Base-by-base conservation (phyloP, 2,329 filamentous ascomycete species). In the Trichoderma sp. region DNA sequence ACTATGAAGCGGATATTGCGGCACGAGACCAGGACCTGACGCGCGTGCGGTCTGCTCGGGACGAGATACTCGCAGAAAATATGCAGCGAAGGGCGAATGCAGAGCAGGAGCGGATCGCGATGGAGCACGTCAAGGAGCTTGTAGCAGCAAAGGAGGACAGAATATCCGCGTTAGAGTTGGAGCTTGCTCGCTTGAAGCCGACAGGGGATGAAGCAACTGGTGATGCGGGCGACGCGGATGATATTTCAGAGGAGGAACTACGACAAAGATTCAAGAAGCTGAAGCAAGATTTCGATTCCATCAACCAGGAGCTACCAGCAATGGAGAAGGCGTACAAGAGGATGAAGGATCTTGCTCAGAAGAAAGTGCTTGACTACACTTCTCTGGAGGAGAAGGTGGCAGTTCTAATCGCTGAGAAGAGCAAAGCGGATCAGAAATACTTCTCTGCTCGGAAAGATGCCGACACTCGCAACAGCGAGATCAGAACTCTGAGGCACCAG, bases 371-470 rank as follows among this genome's bases (percentile, higher is more conserved):
- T 73, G 93, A 97, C 70, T 88, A 92, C 63, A 82, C 84, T 6
- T 84, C 86, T 4, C 82, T 93, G 75, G 94, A 98, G 80, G 93
- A 97, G 67, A 91, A 90, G 70, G 83, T 94, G 42, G 82, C 87
- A 19, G 84, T 91, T 27, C 81, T 96, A 22, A 88, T 87, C 48
- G 92, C 93, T 0, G 93, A 99, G 79, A 99, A 99, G 82, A 89
- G 90, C 71, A 98, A 97, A 79, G 94, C 94, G 1, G 95, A 99
- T 75, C 94, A 98, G 76, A 98, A 98, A 79, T 99, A 97, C 77
- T 98, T 98, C 78, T 92, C 92, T 1, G 93, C 94, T 9, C 93
- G 97, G 84, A 97, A 97, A 77, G 91, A 94, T 72, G 96, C 94
- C 75, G 94, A 98, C 75, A 90, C 91, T 53, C 87, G 93, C 60